Evolutionary conservation across 768 basidiomycete genomes (phyloP).

Genomic region (Hygrophorus pudorinus): DNA sequence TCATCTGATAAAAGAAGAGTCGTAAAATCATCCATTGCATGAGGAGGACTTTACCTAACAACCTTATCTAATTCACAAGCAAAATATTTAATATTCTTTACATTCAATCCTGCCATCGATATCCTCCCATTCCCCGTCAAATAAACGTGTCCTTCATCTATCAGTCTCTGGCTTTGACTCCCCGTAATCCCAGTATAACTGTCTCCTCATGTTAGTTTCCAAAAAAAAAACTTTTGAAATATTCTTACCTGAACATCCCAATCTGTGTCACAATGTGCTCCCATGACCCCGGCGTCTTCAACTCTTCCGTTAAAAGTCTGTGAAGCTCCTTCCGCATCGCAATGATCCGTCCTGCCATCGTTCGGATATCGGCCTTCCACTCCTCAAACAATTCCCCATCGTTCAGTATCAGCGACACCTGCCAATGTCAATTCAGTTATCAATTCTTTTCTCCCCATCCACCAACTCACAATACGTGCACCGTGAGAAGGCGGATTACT

Average conservation of each 20-base stretch:
- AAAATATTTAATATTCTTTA: slow-evolving; percentile 66
- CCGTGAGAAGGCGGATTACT: slow-evolving; percentile 92
- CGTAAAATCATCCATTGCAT: slow-evolving; percentile 14
- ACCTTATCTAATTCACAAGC: slow-evolving; percentile 60
- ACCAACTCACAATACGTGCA: slow-evolving; percentile 58
- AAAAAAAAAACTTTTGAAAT: slow-evolving; percentile 3
- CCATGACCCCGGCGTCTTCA: slow-evolving; percentile 90
- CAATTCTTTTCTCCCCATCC: neutral
- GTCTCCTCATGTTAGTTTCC: no score
- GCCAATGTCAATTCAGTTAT: slow-evolving; percentile 6
- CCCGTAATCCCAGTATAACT: slow-evolving; percentile 79
- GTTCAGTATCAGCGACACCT: slow-evolving; percentile 81
- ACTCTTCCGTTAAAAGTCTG: slow-evolving; percentile 60
- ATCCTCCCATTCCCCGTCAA: slow-evolving; percentile 83
- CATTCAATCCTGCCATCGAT: slow-evolving; percentile 91
- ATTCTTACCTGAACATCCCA: slow-evolving; percentile 86
- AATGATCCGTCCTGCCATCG: slow-evolving; percentile 92
- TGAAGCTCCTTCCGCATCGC: slow-evolving; percentile 78
- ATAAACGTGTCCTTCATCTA: slow-evolving; percentile 72
- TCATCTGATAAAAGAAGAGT: no score
- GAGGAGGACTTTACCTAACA: slow-evolving; percentile 31
- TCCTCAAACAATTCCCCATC: slow-evolving; percentile 63
- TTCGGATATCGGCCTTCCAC: slow-evolving; percentile 85
- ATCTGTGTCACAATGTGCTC: slow-evolving; percentile 94
- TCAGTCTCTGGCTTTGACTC: slow-evolving; percentile 56